phyloP scores from a whole-genome alignment of 805 yeast species.

The Metschnikowia chrysomelidarum region DNA sequence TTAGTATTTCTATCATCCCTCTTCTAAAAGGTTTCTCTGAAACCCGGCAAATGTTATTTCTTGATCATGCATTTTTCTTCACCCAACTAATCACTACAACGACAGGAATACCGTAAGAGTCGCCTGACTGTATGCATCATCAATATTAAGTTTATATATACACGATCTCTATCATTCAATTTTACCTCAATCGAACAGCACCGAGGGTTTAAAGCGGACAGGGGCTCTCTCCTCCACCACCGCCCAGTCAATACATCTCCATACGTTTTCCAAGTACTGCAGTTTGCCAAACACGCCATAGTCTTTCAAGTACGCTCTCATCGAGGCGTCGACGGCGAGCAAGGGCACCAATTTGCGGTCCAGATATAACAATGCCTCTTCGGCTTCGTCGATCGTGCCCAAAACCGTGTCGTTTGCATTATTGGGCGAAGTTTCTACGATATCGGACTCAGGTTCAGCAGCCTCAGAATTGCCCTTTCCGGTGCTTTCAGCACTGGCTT shows the following conservation, averaged over 20 bases:
- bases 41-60: no score
- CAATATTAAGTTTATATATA: no score
- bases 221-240: constrained; percentile 40
- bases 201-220: constrained; percentile 23
- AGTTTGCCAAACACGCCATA: constrained; percentile 66
- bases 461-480: constrained; percentile 6
- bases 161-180: no score
- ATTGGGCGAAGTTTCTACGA: constrained; percentile 4
- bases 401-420: constrained; percentile 23
- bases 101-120: no score
- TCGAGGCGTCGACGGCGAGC: constrained; percentile 69
- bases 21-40: no score
- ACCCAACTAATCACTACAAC: no score
- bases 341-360: constrained; percentile 53
- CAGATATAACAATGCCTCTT: constrained; percentile 31
- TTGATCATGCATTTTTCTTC: no score
- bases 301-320: constrained; percentile 66
- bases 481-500: constrained; percentile 13
- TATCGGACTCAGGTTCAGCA: constrained; percentile 10
- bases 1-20: no score
- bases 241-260: constrained; percentile 46
- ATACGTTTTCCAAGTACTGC: constrained; percentile 41
- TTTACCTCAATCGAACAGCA: constrained; percentile 17
- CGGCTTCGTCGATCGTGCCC: constrained; percentile 44
- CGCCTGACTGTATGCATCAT: no score